A percentile compares a stretch with the other conserved stretches of the same genome.
Evolutionary conservation across 225 moss, liverwort and hornwort genomes (phyloP).

Genomic region (Ulota crispa): DNA sequence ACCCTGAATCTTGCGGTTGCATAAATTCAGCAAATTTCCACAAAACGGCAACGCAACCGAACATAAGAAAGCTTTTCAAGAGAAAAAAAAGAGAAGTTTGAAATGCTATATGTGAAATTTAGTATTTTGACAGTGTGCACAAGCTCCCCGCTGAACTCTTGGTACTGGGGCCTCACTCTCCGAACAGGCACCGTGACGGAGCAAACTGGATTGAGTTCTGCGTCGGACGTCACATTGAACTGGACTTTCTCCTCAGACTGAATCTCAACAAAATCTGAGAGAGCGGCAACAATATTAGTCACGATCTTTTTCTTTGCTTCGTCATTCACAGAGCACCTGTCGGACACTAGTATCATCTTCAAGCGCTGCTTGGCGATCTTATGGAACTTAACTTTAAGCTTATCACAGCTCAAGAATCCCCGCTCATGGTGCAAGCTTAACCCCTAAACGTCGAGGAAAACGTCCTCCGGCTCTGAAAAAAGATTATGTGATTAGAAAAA

Average conservation of each 20-base stretch:
- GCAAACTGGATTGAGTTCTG: constrained; percentile 71
- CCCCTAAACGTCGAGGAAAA: too few relatives aligned
- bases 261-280: constrained; percentile 93
- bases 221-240: constrained; percentile 73
- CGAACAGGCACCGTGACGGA: constrained; percentile 86
- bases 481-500: too few relatives aligned
- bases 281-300: constrained; percentile 81
- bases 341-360: constrained; percentile 87
- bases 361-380: constrained; percentile 82
- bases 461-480: too few relatives aligned
- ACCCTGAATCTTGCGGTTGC: not conserved
- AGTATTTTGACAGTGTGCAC: constrained; percentile 33
- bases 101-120: too few relatives aligned
- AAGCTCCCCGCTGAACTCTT: constrained; percentile 74
- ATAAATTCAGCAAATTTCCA: not conserved
- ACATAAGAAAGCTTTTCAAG: too few relatives aligned
- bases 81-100: too few relatives aligned
- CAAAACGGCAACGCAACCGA: too few relatives aligned
- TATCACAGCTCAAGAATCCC: too few relatives aligned
- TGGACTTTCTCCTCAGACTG: constrained; percentile 83
- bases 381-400: too few relatives aligned
- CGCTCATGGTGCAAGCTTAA: too few relatives aligned
- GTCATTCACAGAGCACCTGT: constrained; percentile 89
- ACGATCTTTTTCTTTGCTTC: constrained; percentile 87
- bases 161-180: constrained; percentile 80